Evolutionary conservation across 306 rosid species (phyloP), one percentile per base, ranked within the genome.

Genomic region (Nissolia schottii): DNA sequence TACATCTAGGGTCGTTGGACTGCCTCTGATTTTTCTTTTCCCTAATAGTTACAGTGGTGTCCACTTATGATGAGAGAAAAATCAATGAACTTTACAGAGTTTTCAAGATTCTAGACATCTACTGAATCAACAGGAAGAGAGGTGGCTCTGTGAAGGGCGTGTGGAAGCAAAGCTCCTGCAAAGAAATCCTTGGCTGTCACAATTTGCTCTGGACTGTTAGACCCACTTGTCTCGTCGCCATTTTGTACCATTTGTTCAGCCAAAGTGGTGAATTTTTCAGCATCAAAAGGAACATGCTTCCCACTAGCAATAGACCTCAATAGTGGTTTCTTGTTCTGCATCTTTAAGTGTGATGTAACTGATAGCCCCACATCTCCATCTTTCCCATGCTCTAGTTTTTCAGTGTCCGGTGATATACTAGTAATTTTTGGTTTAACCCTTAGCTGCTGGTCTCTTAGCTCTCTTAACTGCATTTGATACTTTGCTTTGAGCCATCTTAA

Each of bases 401-500:
- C 82, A 35, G 64, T 63, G 45, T 73, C 86, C 7, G 83, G 81
- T 28, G 73, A 64, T 59, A 32, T 41, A 81, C 84, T 70, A 37
- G 77, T 53, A 7, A 73, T 16, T 66, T 80, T 88, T 61, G 67
- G 61, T 67, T 74, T 80, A 15, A 64, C 87, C 50, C 85, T 83
- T 27, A 91, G 73, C 54, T 89, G 96, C 34, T 84, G 95, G 79
- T 87, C 87, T 79, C 85, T 88, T n/a, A 87, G 82, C 88, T 84
- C 99, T 71, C 96, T 85, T 80, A 90, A 46, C 86, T 95, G 97
- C 85, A 92, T 74, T 81, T 95, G 97, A 82, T 89, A 95, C 73
- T 83, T 95, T 57, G 96, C 99, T 83, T 90, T 95, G 75, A 95
- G 97, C 99, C 99, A 95, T 85, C 97, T 85, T 7, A 95, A 74